Evolutionary conservation across 1,284 basidiomycete species (phyloP), one percentile per base, ranked within the genome.

Genomic region (Puccinia sorghi): DNA sequence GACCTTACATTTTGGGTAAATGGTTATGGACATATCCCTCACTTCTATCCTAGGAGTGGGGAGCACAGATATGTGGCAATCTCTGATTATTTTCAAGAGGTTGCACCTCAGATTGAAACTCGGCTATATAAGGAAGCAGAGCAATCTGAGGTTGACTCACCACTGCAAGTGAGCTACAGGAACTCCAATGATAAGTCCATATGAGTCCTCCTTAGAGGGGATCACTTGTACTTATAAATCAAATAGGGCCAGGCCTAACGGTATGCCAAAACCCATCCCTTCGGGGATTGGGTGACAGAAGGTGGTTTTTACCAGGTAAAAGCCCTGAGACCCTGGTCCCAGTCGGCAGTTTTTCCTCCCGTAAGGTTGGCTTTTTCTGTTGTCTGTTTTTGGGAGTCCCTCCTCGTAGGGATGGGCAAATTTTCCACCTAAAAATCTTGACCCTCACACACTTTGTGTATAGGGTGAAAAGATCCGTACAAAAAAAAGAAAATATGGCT

Each of bases 391-490:
- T 56, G 54, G 54, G 12, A 56, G 7, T n/a, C 22, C 54, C 54
- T 56, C 22, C 12, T 46, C 13, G 13, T 6, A 46, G n/a, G 54
- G 54, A 22, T 9, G 54, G 54, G 54, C 7, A 22, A 56, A 22
- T 25, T 56, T 56, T 56, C 54, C 54, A n/a, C 54, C 54, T 56
- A 56, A 22, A 56, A 56, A n/a, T n/a, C n/a, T n/a, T n/a, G n/a
- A n/a, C n/a, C n/a, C n/a, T n/a, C n/a, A n/a, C n/a, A n/a, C n/a
- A n/a, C n/a, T n/a, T n/a, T n/a, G n/a, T n/a, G n/a, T n/a, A n/a
- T n/a, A n/a, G n/a, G n/a, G n/a, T n/a, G n/a, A n/a, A n/a, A n/a
- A n/a, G n/a, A n/a, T n/a, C n/a, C n/a, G n/a, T n/a, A n/a, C n/a
- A n/a, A n/a, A n/a, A n/a, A n/a, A n/a, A n/a, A n/a, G n/a, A n/a